phyloP scores from a whole-genome alignment of 805 yeast genomes.

The Schwanniomyces occidentalis region DNA sequence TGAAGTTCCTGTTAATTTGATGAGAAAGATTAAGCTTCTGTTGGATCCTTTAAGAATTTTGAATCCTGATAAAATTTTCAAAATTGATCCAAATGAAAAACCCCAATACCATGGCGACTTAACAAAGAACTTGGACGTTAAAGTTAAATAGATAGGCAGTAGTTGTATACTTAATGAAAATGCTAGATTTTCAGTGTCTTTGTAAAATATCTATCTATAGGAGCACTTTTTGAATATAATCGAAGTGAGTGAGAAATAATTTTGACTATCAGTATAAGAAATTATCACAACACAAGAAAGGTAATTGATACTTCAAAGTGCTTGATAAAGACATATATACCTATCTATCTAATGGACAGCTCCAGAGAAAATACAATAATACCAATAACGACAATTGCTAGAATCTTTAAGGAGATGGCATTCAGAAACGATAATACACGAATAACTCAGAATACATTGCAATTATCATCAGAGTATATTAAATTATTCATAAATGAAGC shows the following conservation, averaged over 20 bases:
- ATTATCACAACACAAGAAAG: no score
- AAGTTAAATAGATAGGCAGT: no score
- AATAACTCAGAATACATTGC: constrained; percentile 49
- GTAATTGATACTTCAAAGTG: no score
- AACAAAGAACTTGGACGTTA: no score
- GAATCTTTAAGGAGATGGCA: constrained; percentile 52
- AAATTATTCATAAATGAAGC: constrained; percentile 61
- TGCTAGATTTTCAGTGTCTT: no score
- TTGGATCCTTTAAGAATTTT: constrained; percentile 71
- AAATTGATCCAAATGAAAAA: constrained; percentile 55
- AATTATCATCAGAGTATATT: constrained; percentile 54
- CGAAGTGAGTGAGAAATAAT: no score
- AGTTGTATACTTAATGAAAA: no score
- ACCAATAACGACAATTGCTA: constrained; percentile 39
- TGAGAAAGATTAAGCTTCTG: constrained; percentile 73
- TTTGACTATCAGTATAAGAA: no score
- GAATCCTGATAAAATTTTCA: constrained; percentile 80
- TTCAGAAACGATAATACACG: constrained; percentile 48
- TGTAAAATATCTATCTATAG: no score
- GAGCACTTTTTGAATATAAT: no score
- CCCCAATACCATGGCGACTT: no score
- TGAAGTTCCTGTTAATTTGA: constrained; percentile 60
- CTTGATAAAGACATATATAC: no score
- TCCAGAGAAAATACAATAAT: not conserved
- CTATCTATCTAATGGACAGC: not conserved